Percentiles rank a stretch among this genome's conserved stretches.
Evolutionary conservation across 202 grass and related monocot species (phyloP).

Genomic region (Panicum virgatum): DNA sequence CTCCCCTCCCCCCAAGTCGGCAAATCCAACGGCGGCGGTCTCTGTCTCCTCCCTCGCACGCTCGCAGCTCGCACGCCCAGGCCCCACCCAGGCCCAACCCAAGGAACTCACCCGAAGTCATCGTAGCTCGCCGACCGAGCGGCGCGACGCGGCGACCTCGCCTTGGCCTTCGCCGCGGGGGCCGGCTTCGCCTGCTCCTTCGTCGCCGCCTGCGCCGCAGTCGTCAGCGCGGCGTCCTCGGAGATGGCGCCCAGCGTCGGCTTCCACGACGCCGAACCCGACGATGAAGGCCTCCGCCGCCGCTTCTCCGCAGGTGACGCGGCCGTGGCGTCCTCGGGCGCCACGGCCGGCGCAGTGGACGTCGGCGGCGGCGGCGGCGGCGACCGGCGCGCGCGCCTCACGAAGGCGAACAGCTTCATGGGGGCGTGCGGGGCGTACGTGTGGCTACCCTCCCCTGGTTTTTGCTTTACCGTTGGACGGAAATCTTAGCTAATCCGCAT

Average conservation of each 20-base stretch:
- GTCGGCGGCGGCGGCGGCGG: background rate
- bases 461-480: background rate
- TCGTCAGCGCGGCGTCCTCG: slow-evolving; percentile 52
- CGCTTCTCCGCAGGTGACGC: slow-evolving; percentile 37
- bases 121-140: slow-evolving; percentile 37
- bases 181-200: slow-evolving; percentile 36
- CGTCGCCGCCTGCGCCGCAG: background rate
- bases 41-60: background rate
- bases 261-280: slow-evolving; percentile 51
- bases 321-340: background rate
- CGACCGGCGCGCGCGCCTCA: slow-evolving; percentile 39
- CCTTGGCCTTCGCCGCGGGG: slow-evolving; percentile 28
- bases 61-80: background rate
- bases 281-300: slow-evolving; percentile 37
- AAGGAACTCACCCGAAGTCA: slow-evolving; percentile 63
- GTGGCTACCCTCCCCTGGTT: too few relatives aligned
- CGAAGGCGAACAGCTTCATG: slow-evolving; percentile 61
- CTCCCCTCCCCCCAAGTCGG: background rate
- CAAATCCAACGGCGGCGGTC: background rate
- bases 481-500: slow-evolving; percentile 8
- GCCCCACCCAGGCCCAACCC: background rate
- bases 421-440: background rate
- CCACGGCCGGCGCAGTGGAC: background rate
- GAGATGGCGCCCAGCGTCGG: slow-evolving; percentile 77
- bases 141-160: slow-evolving; percentile 12